Conservation (phyloP, 2,329 filamentous ascomycete species). For the Ophidiomyces ophidiicola region DNA sequence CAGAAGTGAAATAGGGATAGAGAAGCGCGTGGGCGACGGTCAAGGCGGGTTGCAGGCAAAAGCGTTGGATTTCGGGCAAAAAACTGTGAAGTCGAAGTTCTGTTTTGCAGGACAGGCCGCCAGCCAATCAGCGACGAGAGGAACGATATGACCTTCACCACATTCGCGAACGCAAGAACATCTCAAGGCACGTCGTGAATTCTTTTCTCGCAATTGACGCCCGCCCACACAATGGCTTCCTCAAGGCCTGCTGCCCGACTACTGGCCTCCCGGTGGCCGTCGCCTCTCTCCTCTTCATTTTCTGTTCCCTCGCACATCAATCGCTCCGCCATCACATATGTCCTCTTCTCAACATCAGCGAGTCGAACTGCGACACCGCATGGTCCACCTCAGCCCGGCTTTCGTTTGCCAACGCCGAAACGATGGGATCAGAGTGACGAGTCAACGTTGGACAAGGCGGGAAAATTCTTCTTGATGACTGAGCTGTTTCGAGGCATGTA, state of each 20-base stretch:
- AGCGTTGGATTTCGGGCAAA: not conserved
- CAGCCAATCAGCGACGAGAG: constrained; percentile 13
- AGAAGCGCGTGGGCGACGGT: not conserved
- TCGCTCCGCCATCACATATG: constrained; percentile 29
- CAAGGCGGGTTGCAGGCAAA: not conserved
- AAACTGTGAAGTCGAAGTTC: constrained; percentile 8
- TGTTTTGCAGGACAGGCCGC: constrained; percentile 1
- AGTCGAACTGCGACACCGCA: constrained; percentile 52
- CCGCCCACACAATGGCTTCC: constrained; percentile 31
- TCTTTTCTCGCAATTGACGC: constrained; percentile 9
- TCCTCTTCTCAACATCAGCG: constrained; percentile 53
- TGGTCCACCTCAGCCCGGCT: constrained; percentile 66
- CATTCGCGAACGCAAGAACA: not conserved
- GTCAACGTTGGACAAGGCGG: constrained; percentile 65
- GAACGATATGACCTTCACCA: constrained; percentile 13
- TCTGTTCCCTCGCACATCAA: constrained; percentile 23
- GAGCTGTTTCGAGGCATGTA: constrained; percentile 99
- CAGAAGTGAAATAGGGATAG: not conserved
- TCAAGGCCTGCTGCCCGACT: constrained; percentile 34
- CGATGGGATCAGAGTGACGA: constrained; percentile 73
- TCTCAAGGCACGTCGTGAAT: not conserved
- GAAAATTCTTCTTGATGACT: constrained; percentile 87
- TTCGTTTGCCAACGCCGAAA: constrained; percentile 61
- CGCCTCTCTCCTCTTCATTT: constrained; percentile 18
- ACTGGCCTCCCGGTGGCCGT: constrained; percentile 31